Evolutionary conservation across 257 asterid species (phyloP).

Genomic region (Verbascum thapsus): DNA sequence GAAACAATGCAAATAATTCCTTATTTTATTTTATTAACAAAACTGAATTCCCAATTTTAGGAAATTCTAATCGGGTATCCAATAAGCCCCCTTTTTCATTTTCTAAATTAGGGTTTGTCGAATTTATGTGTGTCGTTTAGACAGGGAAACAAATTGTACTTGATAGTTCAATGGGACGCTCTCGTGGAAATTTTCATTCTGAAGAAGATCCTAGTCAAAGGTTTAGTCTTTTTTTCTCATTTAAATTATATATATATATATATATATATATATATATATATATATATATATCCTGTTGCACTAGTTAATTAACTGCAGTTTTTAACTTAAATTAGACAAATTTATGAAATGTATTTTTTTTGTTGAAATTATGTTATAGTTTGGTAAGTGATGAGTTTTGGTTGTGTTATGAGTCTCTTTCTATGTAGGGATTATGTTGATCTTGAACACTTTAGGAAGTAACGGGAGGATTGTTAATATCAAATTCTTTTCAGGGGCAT

Average conservation of each 20-base stretch:
- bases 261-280: background rate
- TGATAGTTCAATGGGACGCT: slow-evolving; percentile 74
- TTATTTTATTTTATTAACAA: too few species aligned
- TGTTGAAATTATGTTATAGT: too few species aligned
- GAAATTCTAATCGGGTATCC: slow-evolving; percentile 32
- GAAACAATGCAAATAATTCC: background rate
- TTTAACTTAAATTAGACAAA: background rate
- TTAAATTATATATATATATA: background rate
- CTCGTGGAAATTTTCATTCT: slow-evolving; percentile 79
- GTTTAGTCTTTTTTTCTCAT: slow-evolving; percentile 35
- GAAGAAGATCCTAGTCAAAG: slow-evolving; percentile 88
- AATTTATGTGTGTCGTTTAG: background rate
- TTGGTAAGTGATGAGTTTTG: too few species aligned
- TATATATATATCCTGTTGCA: background rate
- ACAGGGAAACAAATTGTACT: slow-evolving; percentile 8
- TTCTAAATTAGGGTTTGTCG: slow-evolving; percentile 40
- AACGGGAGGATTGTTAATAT: too few species aligned
- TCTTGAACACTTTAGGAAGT: background rate
- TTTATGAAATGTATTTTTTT: slow-evolving; percentile 1
- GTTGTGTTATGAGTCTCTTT: background rate
- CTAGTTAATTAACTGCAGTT: slow-evolving; percentile 1
- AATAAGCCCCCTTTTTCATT: slow-evolving; percentile 15
- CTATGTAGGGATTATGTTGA: slow-evolving; percentile 1
- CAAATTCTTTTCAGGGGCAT: too few species aligned
- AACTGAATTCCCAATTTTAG: slow-evolving; percentile 23